Conservation (phyloP, 2,329 filamentous ascomycete genomes). For the Acrocalymma vagum region DNA sequence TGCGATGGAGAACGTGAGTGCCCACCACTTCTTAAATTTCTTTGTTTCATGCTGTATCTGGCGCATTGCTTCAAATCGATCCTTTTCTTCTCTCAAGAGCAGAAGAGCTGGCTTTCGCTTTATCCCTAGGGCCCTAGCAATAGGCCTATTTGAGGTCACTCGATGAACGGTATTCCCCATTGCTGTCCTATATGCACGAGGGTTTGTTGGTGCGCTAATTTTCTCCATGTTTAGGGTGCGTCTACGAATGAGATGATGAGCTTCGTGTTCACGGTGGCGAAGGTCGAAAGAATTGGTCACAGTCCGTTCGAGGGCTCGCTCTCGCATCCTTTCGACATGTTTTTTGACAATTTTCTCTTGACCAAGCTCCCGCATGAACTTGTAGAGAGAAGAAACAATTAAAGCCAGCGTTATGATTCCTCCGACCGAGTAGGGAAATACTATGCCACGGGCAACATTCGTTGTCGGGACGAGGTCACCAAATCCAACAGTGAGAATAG, state of each 20-base stretch:
- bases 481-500: constrained; percentile 52
- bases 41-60: constrained; percentile 74
- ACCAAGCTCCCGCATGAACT: constrained; percentile 67
- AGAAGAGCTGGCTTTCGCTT: constrained; percentile 57
- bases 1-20: constrained; percentile 71
- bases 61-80: constrained; percentile 83
- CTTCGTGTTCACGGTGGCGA: constrained; percentile 38
- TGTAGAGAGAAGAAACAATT: constrained; percentile 81
- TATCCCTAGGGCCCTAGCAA: constrained; percentile 16
- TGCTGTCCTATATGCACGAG: constrained; percentile 26
- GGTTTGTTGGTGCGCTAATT: constrained; percentile 37
- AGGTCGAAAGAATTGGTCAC: constrained; percentile 63
- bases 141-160: constrained; percentile 9
- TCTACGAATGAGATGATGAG: constrained; percentile 28
- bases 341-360: constrained; percentile 69
- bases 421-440: constrained; percentile 84
- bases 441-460: constrained; percentile 70
- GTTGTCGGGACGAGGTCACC: constrained; percentile 65
- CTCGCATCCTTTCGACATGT: constrained; percentile 64
- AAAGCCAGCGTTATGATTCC: constrained; percentile 87
- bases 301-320: constrained; percentile 62
- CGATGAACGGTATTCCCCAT: constrained; percentile 24
- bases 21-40: constrained; percentile 75
- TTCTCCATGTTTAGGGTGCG: constrained; percentile 19
- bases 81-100: constrained; percentile 66